Evolutionary conservation across 768 basidiomycete species (phyloP), one percentile per base, ranked within the genome.

Genomic region (Boletellus sp.): DNA sequence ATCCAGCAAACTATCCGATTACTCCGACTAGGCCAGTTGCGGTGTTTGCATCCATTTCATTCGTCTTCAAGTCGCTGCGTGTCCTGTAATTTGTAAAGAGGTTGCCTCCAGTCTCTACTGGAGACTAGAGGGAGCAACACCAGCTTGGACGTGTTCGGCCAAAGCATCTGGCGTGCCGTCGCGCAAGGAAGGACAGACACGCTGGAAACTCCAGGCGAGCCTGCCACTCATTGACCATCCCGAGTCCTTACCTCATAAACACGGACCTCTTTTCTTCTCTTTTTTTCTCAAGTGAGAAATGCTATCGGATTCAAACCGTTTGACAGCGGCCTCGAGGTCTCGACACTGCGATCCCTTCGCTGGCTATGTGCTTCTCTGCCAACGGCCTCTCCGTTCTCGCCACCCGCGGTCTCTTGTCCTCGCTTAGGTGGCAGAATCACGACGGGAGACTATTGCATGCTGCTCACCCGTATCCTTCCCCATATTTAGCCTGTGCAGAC

Each of bases 361-460:
- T 28, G 7, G 12, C 20, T 42, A 2, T 35, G 22, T 17, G 24
- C 31, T 42, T 47, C 6, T 38, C 53, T 24, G 49, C 34, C 8
- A 44, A 19, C 33, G 52, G 37, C 49, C 58, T 37, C 32, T 51
- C 58, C 55, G 38, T 28, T 40, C 50, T 12, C 52, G 45, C 19
- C 59, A 28, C 20, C 33, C 22, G 50, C 26, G 19, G 17, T 35
- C 11, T 46, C 9, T 9, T 22, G 22, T 26, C 23, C 10, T 16
- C 16, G 44, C 26, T 10, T 1, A 28, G 7, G 28, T 10, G 32
- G 8, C 1, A 10, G 16, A 9, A 31, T 11, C 7, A 8, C 22
- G 24, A 23, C 17, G 11, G 10, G 17, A 8, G 16, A 8, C 5
- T 22, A 19, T 13, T 3, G 11, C 11, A 19, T 28, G 3, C 19